These are phyloP conservation scores for Ganoderma multipileum DNA, from an alignment of 1,284 basidiomycete genomes.

Conservation along the genomic window DNA sequence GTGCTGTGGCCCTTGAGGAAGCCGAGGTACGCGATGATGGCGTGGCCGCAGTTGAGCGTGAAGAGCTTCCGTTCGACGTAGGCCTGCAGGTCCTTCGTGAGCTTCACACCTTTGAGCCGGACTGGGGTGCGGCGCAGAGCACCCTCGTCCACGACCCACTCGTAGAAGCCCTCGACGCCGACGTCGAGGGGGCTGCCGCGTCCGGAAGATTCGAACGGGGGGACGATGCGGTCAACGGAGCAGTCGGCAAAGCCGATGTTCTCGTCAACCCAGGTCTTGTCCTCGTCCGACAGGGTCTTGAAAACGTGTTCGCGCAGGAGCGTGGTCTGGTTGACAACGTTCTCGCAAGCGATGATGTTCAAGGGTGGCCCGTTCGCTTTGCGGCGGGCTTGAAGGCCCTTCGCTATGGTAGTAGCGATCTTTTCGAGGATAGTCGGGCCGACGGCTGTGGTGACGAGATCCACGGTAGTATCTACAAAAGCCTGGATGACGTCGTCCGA, in stretches of 20 bases:
- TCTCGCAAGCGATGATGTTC: conserved; percentile 51
- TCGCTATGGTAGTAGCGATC: conserved; percentile 39
- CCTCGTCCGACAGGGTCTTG: conserved; percentile 37
- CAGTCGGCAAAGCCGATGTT: conserved; percentile 50
- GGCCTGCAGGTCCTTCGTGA: conserved; percentile 42
- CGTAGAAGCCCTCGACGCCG: conserved; percentile 49
- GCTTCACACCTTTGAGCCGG: conserved; percentile 43
- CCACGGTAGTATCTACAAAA: conserved; percentile 39
- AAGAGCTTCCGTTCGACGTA: conserved; percentile 52
- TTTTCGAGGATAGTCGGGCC: conserved; percentile 37
- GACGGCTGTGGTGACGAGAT: conserved; percentile 49
- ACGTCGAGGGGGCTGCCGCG: conserved; percentile 42
- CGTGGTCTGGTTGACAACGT: conserved; percentile 45
- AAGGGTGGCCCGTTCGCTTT: conserved; percentile 31
- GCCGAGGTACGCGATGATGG: conserved; percentile 48
- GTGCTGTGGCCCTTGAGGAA: conserved; percentile 39
- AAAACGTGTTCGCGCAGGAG: conserved; percentile 41
- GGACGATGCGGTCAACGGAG: conserved; percentile 50
- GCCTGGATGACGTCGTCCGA: conserved; percentile 37
- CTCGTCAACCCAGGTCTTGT: conserved; percentile 37
- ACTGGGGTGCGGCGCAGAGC: conserved; percentile 38
- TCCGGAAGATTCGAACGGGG: conserved; percentile 36
- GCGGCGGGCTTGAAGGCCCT: conserved; percentile 36
- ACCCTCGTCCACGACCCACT: conserved; percentile 47
- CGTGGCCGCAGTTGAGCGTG: conserved; percentile 50